Conservation (phyloP, 495 filamentous ascomycete genomes). For the Neurospora sp. region DNA sequence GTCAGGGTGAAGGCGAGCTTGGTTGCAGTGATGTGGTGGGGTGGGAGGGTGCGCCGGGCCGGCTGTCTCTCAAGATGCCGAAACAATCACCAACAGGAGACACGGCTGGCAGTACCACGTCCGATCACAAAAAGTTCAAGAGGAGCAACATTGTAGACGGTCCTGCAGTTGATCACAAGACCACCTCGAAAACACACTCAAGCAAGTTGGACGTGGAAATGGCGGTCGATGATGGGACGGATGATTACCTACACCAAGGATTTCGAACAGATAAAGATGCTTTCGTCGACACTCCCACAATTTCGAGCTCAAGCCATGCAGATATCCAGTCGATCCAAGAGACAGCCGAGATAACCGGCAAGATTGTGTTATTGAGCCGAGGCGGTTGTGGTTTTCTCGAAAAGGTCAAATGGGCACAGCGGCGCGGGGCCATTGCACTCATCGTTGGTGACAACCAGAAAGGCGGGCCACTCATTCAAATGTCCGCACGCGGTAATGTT, state of each 20-base stretch:
- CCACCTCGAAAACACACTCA: slow-evolving; percentile 13
- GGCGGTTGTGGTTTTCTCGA: slow-evolving; percentile 95
- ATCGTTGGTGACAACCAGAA: slow-evolving; percentile 91
- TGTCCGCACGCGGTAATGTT: slow-evolving; percentile 93
- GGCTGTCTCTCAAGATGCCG: slow-evolving; percentile 13
- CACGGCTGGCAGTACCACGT: slow-evolving; percentile 4
- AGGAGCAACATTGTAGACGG: slow-evolving; percentile 10
- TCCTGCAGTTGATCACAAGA: slow-evolving; percentile 16
- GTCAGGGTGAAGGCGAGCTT: slow-evolving; percentile 72
- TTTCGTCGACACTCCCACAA: slow-evolving; percentile 17
- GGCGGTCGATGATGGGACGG: slow-evolving; percentile 66
- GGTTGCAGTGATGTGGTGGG: slow-evolving; percentile 96
- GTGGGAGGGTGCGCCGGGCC: slow-evolving; percentile 51
- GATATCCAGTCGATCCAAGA: slow-evolving; percentile 95
- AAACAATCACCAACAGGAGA: slow-evolving; percentile 12
- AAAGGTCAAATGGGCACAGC: slow-evolving; percentile 93
- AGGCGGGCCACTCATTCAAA: slow-evolving; percentile 80
- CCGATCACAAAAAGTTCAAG: slow-evolving; percentile 7
- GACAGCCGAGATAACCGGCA: slow-evolving; percentile 86
- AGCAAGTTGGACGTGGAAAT: slow-evolving; percentile 4
- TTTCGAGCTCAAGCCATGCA: slow-evolving; percentile 52
- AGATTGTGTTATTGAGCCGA: slow-evolving; percentile 78
- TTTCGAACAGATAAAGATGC: slow-evolving; percentile 31
- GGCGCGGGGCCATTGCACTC: slow-evolving; percentile 75
- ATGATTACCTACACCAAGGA: slow-evolving; percentile 76